Conservation (phyloP, 495 filamentous ascomycete species). For the Aspergillus biplanus region DNA sequence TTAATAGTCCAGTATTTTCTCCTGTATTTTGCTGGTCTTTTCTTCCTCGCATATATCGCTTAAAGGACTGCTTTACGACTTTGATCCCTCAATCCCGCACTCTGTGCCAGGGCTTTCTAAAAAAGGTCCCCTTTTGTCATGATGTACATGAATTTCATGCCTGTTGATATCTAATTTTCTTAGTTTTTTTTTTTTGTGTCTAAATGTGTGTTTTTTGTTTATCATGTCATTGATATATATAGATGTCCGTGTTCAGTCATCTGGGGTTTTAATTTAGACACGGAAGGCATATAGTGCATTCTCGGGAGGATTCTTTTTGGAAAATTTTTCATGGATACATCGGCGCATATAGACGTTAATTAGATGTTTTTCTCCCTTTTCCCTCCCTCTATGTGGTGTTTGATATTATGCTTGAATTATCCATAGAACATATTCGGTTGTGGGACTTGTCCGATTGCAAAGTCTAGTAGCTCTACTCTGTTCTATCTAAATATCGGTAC, state of each 20-base stretch:
- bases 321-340: neutral
- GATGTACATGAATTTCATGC: slow-evolving; percentile 25
- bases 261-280: slow-evolving; percentile 1
- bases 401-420: neutral
- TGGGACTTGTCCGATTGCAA: slow-evolving; percentile 12
- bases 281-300: neutral
- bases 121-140: slow-evolving; percentile 8
- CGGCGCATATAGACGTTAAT: neutral
- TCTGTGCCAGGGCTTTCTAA: neutral
- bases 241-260: neutral
- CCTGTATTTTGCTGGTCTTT: neutral
- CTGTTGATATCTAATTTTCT: slow-evolving; percentile 9
- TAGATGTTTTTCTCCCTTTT: neutral
- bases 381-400: slow-evolving; percentile 3
- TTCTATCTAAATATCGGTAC: slow-evolving; percentile 26
- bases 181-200: neutral
- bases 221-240: neutral
- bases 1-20: neutral
- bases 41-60: neutral
- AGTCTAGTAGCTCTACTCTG: slow-evolving; percentile 19
- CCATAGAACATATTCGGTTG: neutral
- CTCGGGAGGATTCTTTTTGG: neutral
- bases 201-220: slow-evolving; percentile 5
- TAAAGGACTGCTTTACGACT: neutral
- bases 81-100: neutral